Evolutionary conservation across 2,329 filamentous ascomycete genomes (phyloP).

Genomic region (Trichoderma breve): DNA sequence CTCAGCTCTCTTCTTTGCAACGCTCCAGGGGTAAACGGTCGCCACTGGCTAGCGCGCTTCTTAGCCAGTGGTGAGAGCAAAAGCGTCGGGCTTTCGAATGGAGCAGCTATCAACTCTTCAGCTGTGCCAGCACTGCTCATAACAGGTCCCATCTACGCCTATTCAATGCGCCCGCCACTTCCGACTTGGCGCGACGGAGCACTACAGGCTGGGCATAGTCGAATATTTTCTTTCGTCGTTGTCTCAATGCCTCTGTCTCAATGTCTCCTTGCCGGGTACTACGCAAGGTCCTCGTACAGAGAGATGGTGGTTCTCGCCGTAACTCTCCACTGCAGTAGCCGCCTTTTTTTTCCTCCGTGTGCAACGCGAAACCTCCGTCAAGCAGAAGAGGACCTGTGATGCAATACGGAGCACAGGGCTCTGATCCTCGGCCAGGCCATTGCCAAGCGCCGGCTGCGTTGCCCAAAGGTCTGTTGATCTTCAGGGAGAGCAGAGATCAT

Average conservation of each 20-base stretch:
- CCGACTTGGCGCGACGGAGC: conserved; percentile 17
- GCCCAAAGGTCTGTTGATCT: conserved; percentile 9
- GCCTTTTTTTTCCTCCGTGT: not conserved
- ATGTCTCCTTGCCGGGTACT: not conserved
- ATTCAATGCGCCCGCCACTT: conserved; percentile 14
- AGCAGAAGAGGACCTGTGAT: not conserved
- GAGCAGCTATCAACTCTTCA: conserved; percentile 9
- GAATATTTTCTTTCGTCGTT: not conserved
- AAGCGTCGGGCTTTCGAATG: conserved; percentile 6
- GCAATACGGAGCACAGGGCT: conserved; percentile 1
- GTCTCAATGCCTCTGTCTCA: not conserved
- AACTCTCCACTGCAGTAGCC: conserved; percentile 7
- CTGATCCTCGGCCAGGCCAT: not conserved
- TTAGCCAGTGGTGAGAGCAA: conserved; percentile 3
- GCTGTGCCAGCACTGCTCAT: conserved; percentile 7
- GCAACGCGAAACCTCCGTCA: not conserved
- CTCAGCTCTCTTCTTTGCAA: conserved; percentile 7
- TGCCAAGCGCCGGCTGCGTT: not conserved
- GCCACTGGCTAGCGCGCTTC: conserved; percentile 16
- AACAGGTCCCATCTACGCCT: not conserved
- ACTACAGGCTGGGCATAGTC: conserved; percentile 5
- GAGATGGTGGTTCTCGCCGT: not conserved
- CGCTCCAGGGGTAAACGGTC: conserved; percentile 17
- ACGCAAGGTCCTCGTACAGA: conserved; percentile 1
- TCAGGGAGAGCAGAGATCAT: conserved; percentile 14